phyloP scores from a whole-genome alignment of 352 stramenopile species.

The Pythium brassicae region DNA sequence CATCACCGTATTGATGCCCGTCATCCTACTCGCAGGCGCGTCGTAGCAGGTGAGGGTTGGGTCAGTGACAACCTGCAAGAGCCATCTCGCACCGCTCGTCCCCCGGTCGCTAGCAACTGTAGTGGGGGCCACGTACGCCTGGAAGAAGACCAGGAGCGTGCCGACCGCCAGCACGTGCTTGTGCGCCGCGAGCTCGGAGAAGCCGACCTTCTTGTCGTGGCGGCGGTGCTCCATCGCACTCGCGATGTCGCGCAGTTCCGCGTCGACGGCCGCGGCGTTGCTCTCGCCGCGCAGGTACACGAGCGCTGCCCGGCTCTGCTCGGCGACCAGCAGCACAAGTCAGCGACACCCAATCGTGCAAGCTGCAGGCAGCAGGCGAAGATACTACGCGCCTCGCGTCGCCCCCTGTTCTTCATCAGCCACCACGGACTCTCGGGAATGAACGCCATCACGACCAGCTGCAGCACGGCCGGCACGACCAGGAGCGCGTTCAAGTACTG shows the following conservation, averaged over 20 bases:
- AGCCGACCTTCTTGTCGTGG: slow-evolving; percentile 35
- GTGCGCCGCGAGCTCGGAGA: slow-evolving; percentile 50
- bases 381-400: slow-evolving; percentile 21
- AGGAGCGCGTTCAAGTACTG: slow-evolving; percentile 73
- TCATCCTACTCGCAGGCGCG: slow-evolving; percentile 42
- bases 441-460: slow-evolving; percentile 47
- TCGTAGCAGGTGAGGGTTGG: not conserved
- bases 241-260: slow-evolving; percentile 59
- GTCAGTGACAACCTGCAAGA: too few species aligned
- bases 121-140: slow-evolving; percentile 37
- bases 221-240: slow-evolving; percentile 54
- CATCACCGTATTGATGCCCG: slow-evolving; percentile 91
- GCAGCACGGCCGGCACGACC: slow-evolving; percentile 53
- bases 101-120: not conserved
- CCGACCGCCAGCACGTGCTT: slow-evolving; percentile 56
- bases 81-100: too few species aligned
- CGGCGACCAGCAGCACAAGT: not conserved
- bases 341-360: too few species aligned
- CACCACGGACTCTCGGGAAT: slow-evolving; percentile 88
- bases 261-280: slow-evolving; percentile 40
- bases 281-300: slow-evolving; percentile 33
- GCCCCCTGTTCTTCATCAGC: slow-evolving; percentile 74
- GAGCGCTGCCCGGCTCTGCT: slow-evolving; percentile 24
- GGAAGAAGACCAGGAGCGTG: slow-evolving; percentile 73
- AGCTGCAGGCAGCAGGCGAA: not conserved